A percentile compares a stretch with the other conserved stretches of the same genome.
Conservation (phyloP, 176 grass and related monocot genomes). For the Paspalum vaginatum region DNA sequence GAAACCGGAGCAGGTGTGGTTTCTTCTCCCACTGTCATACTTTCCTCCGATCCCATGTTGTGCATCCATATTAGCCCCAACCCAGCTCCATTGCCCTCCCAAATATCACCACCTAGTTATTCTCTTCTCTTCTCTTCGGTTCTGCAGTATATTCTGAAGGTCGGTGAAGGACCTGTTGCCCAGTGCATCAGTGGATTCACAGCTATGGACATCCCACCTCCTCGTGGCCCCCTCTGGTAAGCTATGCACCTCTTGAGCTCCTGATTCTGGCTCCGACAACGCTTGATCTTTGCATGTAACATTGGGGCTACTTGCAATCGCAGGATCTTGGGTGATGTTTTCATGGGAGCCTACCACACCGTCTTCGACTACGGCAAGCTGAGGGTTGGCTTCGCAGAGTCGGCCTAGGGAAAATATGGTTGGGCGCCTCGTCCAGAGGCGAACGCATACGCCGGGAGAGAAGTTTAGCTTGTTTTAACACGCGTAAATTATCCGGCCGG, state of each 20-base stretch:
- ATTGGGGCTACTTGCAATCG: constrained; percentile 11
- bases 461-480: constrained; percentile 33
- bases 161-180: constrained; percentile 61
- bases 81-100: too few relatives aligned
- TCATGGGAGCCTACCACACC: constrained; percentile 95
- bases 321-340: constrained; percentile 99
- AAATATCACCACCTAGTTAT: not conserved
- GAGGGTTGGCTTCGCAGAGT: constrained; percentile 78
- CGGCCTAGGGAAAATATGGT: constrained; percentile 44
- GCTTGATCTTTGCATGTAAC: not conserved
- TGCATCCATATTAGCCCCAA: not conserved
- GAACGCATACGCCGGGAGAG: constrained; percentile 29
- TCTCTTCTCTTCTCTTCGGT: not conserved
- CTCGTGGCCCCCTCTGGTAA: constrained; percentile 94
- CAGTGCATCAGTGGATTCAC: constrained; percentile 99
- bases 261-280: not conserved
- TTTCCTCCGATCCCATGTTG: not conserved
- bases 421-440: not conserved
- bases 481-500: constrained; percentile 30
- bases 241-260: not conserved
- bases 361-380: constrained; percentile 81
- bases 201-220: constrained; percentile 77
- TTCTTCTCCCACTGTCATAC: not conserved
- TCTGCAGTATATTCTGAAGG: constrained; percentile 85
- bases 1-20: constrained; percentile 67